phyloP scores from a whole-genome alignment of 1,284 basidiomycete species.

The Tausonia pullulans region DNA sequence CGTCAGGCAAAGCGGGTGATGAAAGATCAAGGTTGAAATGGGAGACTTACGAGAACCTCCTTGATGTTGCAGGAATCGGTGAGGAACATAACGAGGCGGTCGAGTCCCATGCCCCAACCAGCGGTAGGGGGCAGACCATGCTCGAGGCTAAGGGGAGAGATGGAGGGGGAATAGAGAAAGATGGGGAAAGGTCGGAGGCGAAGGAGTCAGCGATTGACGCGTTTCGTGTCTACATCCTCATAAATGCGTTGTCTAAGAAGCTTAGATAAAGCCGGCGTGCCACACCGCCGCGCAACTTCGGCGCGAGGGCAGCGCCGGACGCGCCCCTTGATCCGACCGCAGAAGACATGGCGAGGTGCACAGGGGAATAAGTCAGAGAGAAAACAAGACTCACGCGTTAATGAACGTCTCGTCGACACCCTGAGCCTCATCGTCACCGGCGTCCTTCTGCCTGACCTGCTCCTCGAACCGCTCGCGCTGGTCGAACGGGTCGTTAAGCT shows the following conservation, averaged over 20 bases:
- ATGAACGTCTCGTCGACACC: constrained; percentile 91
- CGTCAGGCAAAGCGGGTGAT: not conserved
- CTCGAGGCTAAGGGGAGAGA: constrained; percentile 54
- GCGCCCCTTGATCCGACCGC: not conserved
- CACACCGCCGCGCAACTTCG: constrained; percentile 8
- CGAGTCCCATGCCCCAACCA: constrained; percentile 91
- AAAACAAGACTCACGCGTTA: constrained; percentile 54
- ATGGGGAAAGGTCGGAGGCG: not conserved
- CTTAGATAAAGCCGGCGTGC: not conserved
- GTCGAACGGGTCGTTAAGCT: constrained; percentile 96
- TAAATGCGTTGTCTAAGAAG: not conserved
- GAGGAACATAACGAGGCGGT: constrained; percentile 91
- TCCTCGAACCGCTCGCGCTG: constrained; percentile 94
- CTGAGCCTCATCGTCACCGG: constrained; percentile 96
- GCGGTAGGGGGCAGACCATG: constrained; percentile 91
- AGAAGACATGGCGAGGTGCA: not conserved
- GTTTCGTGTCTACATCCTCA: not conserved
- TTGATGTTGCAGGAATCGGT: constrained; percentile 68
- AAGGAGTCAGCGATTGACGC: not conserved
- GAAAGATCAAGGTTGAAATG: not conserved
- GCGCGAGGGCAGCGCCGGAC: not conserved
- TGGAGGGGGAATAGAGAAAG: constrained; percentile 9
- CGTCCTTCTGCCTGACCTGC: constrained; percentile 86
- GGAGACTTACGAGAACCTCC: constrained; percentile 45
- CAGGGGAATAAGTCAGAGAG: not conserved